Percentiles rank a stretch among this genome's conserved stretches.
These are phyloP conservation scores for Cucurbita maxima DNA, from an alignment of 306 rosid species.

Conservation along the genomic window DNA sequence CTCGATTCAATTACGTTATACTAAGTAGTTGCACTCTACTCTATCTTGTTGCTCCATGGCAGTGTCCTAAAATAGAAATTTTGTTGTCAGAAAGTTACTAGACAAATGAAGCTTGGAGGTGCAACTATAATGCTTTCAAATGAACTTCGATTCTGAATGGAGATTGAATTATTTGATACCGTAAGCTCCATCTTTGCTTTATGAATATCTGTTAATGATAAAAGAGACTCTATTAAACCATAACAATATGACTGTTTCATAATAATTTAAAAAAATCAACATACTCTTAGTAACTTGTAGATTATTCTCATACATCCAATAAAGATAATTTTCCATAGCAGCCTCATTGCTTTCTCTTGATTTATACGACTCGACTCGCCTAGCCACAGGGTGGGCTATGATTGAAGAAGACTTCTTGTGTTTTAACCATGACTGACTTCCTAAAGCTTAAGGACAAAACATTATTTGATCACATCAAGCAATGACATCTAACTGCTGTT, in stretches of 20 bases:
- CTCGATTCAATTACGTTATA: neutral
- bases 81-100: too few species aligned
- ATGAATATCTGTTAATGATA: neutral
- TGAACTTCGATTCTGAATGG: neutral
- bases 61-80: neutral
- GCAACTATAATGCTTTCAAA: neutral
- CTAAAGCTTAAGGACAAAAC: neutral
- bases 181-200: neutral
- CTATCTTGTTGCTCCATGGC: too few species aligned
- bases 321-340: too few species aligned
- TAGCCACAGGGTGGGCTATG: neutral
- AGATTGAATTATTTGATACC: neutral
- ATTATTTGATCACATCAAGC: neutral
- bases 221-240: too few species aligned
- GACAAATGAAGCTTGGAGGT: neutral
- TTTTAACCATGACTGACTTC: neutral
- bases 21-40: neutral
- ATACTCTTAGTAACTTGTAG: too few species aligned
- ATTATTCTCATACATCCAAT: too few species aligned
- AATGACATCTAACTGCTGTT: neutral
- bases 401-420: neutral
- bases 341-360: neutral
- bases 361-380: neutral
- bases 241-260: neutral
- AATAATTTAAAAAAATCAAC: too few species aligned